Conservation (phyloP, 2,329 filamentous ascomycete genomes). For the Fusarium abutilonis region DNA sequence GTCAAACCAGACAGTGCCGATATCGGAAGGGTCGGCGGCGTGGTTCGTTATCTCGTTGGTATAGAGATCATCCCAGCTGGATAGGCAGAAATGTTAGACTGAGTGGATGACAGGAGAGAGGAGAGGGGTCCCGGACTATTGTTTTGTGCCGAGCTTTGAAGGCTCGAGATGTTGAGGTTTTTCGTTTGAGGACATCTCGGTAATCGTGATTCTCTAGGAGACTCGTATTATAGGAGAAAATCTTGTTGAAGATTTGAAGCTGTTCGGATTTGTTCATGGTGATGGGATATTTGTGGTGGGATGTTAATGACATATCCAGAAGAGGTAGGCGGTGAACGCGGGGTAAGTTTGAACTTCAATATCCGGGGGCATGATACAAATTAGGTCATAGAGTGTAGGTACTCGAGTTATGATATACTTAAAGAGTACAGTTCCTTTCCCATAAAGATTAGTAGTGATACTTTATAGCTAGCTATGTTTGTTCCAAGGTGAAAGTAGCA, state of each 20-base stretch:
- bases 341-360: slow-evolving; percentile 7
- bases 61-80: slow-evolving; percentile 82
- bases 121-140: slow-evolving; percentile 72
- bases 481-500: no score
- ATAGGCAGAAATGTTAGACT: slow-evolving; percentile 21
- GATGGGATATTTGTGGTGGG: slow-evolving; percentile 37
- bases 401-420: no score
- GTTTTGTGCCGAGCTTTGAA: slow-evolving; percentile 84
- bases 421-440: no score
- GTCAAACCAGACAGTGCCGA: slow-evolving; percentile 95
- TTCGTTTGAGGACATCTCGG: slow-evolving; percentile 36
- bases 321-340: slow-evolving; percentile 42
- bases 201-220: background rate
- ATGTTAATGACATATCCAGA: slow-evolving; percentile 16
- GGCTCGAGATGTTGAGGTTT: slow-evolving; percentile 77
- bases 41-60: slow-evolving; percentile 76
- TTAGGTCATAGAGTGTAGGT: no score
- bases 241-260: slow-evolving; percentile 12
- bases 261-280: slow-evolving; percentile 9
- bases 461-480: no score
- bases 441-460: no score
- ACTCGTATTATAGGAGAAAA: background rate
- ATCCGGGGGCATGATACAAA: no score
- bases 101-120: slow-evolving; percentile 3
- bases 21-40: slow-evolving; percentile 75